A percentile compares a stretch with the other conserved stretches of the same genome.
Evolutionary conservation across 2,329 filamentous ascomycete species (phyloP).

Genomic region (Fusarium cyanostomum): DNA sequence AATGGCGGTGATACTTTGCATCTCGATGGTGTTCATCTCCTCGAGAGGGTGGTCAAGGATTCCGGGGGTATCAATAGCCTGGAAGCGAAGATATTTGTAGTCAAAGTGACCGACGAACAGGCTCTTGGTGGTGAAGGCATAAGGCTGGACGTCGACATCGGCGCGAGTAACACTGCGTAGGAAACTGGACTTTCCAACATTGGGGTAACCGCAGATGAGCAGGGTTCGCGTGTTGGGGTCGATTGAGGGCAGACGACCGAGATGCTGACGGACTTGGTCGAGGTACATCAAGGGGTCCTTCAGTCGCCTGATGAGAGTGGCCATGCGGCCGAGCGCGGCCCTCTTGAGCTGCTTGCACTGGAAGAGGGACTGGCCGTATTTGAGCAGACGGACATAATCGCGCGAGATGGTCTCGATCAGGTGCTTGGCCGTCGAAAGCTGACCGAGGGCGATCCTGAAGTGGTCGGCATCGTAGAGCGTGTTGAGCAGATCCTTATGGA

Average conservation of each 20-base stretch:
- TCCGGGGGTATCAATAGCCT: conserved; percentile 96
- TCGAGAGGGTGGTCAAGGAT: conserved; percentile 97
- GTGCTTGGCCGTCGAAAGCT: conserved; percentile 94
- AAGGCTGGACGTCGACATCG: conserved; percentile 96
- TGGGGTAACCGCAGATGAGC: conserved; percentile 96
- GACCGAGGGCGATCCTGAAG: conserved; percentile 95
- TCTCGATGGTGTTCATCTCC: conserved; percentile 99
- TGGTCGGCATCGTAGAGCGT: conserved; percentile 99
- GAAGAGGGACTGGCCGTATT: conserved; percentile 96
- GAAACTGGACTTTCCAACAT: conserved; percentile 97
- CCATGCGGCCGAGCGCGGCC: conserved; percentile 96
- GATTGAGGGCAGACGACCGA: conserved; percentile 97
- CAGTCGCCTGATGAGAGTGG: conserved; percentile 91
- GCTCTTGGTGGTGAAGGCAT: conserved; percentile 98
- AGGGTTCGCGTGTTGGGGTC: conserved; percentile 97
- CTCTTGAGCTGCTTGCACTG: conserved; percentile 99
- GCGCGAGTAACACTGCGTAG: conserved; percentile 90
- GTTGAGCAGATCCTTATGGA: conserved; percentile 86
- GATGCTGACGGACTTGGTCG: conserved; percentile 90
- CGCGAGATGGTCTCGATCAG: conserved; percentile 95
- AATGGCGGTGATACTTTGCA: conserved; percentile 97
- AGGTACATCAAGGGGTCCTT: conserved; percentile 96
- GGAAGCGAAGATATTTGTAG: conserved; percentile 74
- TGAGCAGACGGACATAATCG: conserved; percentile 90
- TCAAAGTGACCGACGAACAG: conserved; percentile 98